Conservation (phyloP, 176 grass and related monocot species). For the Aegilops tauschii region DNA sequence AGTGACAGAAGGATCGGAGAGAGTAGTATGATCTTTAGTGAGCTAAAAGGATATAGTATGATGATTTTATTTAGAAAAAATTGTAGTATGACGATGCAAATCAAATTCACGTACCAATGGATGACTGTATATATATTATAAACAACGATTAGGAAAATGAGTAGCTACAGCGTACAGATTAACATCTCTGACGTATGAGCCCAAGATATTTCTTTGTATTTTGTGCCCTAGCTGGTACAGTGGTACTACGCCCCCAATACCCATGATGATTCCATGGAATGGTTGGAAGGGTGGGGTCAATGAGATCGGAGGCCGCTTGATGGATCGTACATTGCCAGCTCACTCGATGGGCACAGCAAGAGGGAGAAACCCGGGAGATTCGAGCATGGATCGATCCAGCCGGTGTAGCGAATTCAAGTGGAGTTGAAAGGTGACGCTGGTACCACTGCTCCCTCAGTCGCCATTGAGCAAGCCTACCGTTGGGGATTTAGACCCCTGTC, state of each 20-base stretch:
- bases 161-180: not conserved
- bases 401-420: not conserved
- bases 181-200: not conserved
- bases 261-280: not conserved
- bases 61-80: too few relatives aligned
- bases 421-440: not conserved
- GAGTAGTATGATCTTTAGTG: too few relatives aligned
- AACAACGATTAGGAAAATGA: too few relatives aligned
- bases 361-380: not conserved
- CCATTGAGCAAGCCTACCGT: not conserved
- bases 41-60: too few relatives aligned
- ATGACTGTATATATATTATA: too few relatives aligned
- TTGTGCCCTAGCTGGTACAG: not conserved
- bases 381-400: not conserved
- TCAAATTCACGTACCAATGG: too few relatives aligned
- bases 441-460: not conserved
- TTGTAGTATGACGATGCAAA: too few relatives aligned
- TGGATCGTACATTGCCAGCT: not conserved
- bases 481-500: not conserved
- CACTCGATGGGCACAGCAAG: not conserved
- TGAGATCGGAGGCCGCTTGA: not conserved
- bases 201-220: not conserved
- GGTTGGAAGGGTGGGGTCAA: not conserved
- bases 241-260: not conserved
- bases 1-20: too few relatives aligned